Evolutionary conservation across 768 basidiomycete genomes (phyloP).

Genomic region (Terana coerulea): DNA sequence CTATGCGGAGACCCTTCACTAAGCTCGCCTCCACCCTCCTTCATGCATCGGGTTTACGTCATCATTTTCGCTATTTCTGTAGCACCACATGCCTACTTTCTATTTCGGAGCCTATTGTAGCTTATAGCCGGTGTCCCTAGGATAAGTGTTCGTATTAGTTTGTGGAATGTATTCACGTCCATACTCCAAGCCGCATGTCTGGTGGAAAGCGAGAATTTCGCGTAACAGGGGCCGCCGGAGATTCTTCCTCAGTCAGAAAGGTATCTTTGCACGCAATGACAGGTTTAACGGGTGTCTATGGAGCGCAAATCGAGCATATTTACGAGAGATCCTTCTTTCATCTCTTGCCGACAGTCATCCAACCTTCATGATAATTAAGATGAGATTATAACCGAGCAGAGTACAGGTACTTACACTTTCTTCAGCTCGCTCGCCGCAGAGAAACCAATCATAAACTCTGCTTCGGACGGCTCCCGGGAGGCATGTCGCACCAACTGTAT

Average conservation of each 20-base stretch:
- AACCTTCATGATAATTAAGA: slow-evolving; percentile 36
- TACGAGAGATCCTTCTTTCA: slow-evolving; percentile 41
- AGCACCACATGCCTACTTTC: neutral
- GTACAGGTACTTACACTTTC: slow-evolving; percentile 44
- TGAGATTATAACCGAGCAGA: neutral
- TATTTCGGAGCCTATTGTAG: neutral
- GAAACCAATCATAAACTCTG: slow-evolving; percentile 64
- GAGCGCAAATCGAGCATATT: neutral
- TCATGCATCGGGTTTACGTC: no score
- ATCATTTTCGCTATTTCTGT: neutral
- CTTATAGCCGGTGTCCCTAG: neutral
- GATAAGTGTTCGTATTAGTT: no score
- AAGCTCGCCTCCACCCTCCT: slow-evolving; percentile 11
- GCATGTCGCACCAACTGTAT: slow-evolving; percentile 69
- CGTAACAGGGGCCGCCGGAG: no score
- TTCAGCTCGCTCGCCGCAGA: slow-evolving; percentile 58
- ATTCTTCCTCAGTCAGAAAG: no score
- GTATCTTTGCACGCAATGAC: no score
- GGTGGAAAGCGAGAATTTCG: no score
- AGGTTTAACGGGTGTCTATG: no score
- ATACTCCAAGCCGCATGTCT: no score
- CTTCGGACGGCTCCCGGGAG: slow-evolving; percentile 55
- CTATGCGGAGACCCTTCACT: slow-evolving; percentile 39
- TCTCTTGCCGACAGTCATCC: slow-evolving; percentile 60
- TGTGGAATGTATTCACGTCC: no score